phyloP scores from a whole-genome alignment of 2,329 filamentous ascomycete genomes.

The Ophiognomonia clavigignenti-juglandacearum region DNA sequence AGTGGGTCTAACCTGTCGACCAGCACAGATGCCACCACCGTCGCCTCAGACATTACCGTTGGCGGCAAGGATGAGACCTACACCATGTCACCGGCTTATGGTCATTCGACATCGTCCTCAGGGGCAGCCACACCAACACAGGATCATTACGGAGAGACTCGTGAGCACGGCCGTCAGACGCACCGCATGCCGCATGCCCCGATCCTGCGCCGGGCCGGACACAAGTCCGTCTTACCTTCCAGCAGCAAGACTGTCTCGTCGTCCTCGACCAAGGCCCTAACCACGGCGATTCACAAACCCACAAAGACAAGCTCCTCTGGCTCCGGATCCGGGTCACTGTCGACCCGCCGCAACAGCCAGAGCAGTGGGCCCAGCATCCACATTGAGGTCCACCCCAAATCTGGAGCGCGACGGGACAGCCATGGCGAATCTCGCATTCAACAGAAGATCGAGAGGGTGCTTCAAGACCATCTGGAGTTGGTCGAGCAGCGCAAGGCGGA shows the following conservation, averaged over 20 bases:
- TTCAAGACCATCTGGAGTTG: slow-evolving; percentile 10
- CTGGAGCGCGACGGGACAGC: neutral
- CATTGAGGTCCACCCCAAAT: slow-evolving; percentile 14
- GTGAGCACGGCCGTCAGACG: neutral
- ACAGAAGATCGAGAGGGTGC: slow-evolving; percentile 13
- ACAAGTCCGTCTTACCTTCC: slow-evolving; percentile 5
- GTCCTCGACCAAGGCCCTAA: slow-evolving; percentile 1
- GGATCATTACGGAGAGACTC: neutral
- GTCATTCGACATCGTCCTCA: neutral
- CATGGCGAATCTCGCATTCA: slow-evolving; percentile 4
- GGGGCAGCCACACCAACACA: slow-evolving; percentile 6
- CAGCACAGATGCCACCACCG: slow-evolving; percentile 15
- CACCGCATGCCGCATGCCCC: neutral
- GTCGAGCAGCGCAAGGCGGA: slow-evolving; percentile 12
- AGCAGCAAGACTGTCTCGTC: slow-evolving; percentile 4
- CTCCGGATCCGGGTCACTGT: neutral
- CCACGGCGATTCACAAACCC: neutral
- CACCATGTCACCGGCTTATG: neutral
- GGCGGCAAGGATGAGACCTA: slow-evolving; percentile 16
- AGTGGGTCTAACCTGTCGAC: slow-evolving; percentile 15
- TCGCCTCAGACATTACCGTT: slow-evolving; percentile 16
- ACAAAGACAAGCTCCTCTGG: slow-evolving; percentile 1
- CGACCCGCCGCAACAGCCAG: slow-evolving; percentile 1
- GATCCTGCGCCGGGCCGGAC: slow-evolving; percentile 8
- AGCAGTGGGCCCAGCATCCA: slow-evolving; percentile 7